Evolutionary conservation across 768 basidiomycete species (phyloP).

Genomic region (Trametopsis cervina): DNA sequence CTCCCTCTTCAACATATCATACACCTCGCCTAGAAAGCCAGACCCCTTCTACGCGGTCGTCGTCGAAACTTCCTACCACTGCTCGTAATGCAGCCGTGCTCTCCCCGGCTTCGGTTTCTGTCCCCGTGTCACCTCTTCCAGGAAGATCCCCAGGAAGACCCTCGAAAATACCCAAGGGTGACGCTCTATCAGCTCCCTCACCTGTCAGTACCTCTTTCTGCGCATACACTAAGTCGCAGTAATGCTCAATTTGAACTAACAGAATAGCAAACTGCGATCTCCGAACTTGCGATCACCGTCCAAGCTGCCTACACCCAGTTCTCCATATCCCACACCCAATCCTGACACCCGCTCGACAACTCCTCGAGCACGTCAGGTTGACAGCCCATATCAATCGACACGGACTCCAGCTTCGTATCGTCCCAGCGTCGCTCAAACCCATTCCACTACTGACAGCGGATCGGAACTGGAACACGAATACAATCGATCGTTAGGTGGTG

Average conservation of each 20-base stretch:
- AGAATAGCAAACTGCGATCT: slow-evolving; percentile 5
- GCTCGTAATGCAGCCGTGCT: slow-evolving; percentile 6
- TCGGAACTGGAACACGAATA: slow-evolving; percentile 19
- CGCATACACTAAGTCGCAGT: too few relatives aligned
- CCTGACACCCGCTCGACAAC: not conserved
- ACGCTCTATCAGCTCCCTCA: not conserved
- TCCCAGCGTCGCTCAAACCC: not conserved
- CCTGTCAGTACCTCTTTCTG: too few relatives aligned
- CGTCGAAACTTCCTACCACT: not conserved
- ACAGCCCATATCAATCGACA: slow-evolving; percentile 1
- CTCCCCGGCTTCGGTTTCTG: not conserved
- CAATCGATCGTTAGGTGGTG: slow-evolving; percentile 5
- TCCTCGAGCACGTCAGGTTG: not conserved
- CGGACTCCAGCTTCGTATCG: not conserved
- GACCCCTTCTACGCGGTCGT: not conserved
- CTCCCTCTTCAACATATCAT: not conserved
- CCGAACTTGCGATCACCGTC: slow-evolving; percentile 2
- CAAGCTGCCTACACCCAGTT: not conserved
- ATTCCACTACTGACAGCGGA: slow-evolving; percentile 14
- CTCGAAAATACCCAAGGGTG: not conserved
- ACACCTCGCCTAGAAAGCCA: not conserved
- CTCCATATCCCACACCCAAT: not conserved
- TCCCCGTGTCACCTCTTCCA: not conserved
- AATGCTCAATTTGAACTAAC: not conserved
- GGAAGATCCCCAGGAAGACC: not conserved